These are phyloP conservation scores for Kodamaea restingae DNA, from an alignment of 805 yeast species.

Conservation along the genomic window DNA sequence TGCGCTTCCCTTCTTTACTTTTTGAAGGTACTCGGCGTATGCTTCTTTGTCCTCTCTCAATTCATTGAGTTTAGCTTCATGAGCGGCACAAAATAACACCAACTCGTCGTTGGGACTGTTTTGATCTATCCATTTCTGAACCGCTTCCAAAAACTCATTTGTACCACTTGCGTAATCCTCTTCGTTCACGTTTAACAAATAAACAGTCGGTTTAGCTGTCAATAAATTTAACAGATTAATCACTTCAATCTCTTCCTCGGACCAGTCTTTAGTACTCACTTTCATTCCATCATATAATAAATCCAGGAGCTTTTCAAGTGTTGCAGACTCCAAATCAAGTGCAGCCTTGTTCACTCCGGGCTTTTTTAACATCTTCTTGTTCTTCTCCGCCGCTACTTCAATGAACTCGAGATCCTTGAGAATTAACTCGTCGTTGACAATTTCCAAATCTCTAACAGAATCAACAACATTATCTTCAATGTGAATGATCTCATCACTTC, in stretches of 20 bases:
- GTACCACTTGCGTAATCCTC: slow-evolving; percentile 55
- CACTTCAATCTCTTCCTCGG: slow-evolving; percentile 56
- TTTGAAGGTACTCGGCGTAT: slow-evolving; percentile 1
- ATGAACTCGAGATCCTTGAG: slow-evolving; percentile 60
- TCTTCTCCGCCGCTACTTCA: slow-evolving; percentile 43
- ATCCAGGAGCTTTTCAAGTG: slow-evolving; percentile 31
- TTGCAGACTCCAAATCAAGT: slow-evolving; percentile 25
- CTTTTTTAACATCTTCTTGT: slow-evolving; percentile 24
- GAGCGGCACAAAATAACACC: slow-evolving; percentile 42
- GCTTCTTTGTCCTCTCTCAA: slow-evolving; percentile 14
- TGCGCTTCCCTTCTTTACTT: slow-evolving; percentile 36
- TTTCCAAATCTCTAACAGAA: slow-evolving; percentile 59
- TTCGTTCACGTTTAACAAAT: slow-evolving; percentile 68
- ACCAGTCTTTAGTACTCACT: slow-evolving; percentile 55
- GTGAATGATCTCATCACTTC: slow-evolving; percentile 62
- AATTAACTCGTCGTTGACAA: slow-evolving; percentile 59
- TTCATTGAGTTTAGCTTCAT: slow-evolving; percentile 41
- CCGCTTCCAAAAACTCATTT: slow-evolving; percentile 48
- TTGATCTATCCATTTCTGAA: slow-evolving; percentile 61
- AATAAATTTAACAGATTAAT: slow-evolving; percentile 69
- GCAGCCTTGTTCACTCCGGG: slow-evolving; percentile 25
- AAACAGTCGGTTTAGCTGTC: slow-evolving; percentile 87
- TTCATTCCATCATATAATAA: slow-evolving; percentile 49
- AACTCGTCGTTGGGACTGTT: slow-evolving; percentile 57
- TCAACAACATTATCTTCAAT: slow-evolving; percentile 56